Base-by-base conservation (phyloP, 352 stramenopile genomes). In the Globisporangium echinulatum region DNA sequence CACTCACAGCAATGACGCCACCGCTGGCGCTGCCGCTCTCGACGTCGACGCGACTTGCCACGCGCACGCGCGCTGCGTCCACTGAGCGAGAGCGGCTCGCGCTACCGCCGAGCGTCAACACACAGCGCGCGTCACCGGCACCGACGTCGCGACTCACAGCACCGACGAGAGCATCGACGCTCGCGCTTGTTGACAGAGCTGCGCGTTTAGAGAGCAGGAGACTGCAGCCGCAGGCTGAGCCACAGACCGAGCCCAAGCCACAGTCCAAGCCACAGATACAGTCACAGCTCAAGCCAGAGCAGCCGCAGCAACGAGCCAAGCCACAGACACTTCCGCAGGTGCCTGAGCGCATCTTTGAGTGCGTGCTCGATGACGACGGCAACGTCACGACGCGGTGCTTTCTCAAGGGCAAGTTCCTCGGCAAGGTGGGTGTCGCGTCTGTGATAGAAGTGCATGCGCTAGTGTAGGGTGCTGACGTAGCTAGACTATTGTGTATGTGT, bases 351-450 rank as follows among this genome's bases (percentile, higher is more conserved):
- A 87, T 92, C 57, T 73, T 87, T 42, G 83, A 93, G 68, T 71
- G 63, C 44, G 75, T 83, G 57, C 55, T 90, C 46, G 75, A 88
- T 58, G 59, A 64, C 39, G 58, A 72, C 5, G 81, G 83, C 42
- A 68, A 68, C 48, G 70, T 88, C 55, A 86, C 77, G 59, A 87
- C 79, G 52, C 69, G 72, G 33, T 79, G 70, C 47, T 99, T 98
- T 71, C 54, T 88, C 47, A 95, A 96, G 68, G 96, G 96, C 44
- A 90, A 93, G 58, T 85, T 98, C 57, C 80, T 99, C 19, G 96
- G 96, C 63, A 98, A 98, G 77, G 85, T 93, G 53, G 43, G 69
- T 36, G 7, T 14, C 25, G 25, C 25, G 25, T 25, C 25, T 25
- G 25, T 25, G 25, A 2, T 25, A 25, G 25, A 25, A 25, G 25